phyloP scores from a whole-genome alignment of 495 filamentous ascomycete species.

The Daldinia vernicosa region DNA sequence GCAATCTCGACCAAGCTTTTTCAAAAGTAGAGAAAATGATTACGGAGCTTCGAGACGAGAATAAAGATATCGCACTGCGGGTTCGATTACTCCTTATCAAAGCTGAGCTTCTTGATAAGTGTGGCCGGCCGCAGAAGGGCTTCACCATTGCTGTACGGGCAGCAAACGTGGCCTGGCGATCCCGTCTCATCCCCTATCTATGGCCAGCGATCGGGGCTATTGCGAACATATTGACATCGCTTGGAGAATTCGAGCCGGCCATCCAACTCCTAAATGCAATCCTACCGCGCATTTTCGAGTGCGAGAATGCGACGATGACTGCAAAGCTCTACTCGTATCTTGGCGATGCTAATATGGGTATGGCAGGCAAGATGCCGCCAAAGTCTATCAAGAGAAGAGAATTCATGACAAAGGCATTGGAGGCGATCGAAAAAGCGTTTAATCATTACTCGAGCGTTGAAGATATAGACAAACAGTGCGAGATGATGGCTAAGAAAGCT shows the following conservation, averaged over 20 bases:
- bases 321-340: slow-evolving; percentile 78
- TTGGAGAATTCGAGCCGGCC: slow-evolving; percentile 80
- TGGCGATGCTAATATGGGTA: slow-evolving; percentile 84
- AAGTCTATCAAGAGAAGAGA: slow-evolving; percentile 60
- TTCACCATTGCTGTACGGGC: slow-evolving; percentile 86
- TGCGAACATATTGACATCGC: slow-evolving; percentile 70
- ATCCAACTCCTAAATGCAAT: slow-evolving; percentile 72
- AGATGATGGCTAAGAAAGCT: slow-evolving; percentile 88
- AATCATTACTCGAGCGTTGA: slow-evolving; percentile 75
- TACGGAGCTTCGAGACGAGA: slow-evolving; percentile 70
- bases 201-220: slow-evolving; percentile 81
- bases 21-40: slow-evolving; percentile 72
- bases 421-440: slow-evolving; percentile 71
- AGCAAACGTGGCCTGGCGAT: slow-evolving; percentile 76
- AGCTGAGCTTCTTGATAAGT: slow-evolving; percentile 73
- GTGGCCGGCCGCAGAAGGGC: slow-evolving; percentile 78
- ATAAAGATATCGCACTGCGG: slow-evolving; percentile 77
- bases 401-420: slow-evolving; percentile 69
- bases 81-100: slow-evolving; percentile 80
- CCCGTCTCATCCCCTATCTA: slow-evolving; percentile 74
- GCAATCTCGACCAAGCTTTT: slow-evolving; percentile 71
- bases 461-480: slow-evolving; percentile 77
- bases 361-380: slow-evolving; percentile 65
- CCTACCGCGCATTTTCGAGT: slow-evolving; percentile 84
- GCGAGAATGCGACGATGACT: slow-evolving; percentile 69